Evolutionary conservation across 805 yeast genomes (phyloP).

Genomic region (Metschnikowia proteae): DNA sequence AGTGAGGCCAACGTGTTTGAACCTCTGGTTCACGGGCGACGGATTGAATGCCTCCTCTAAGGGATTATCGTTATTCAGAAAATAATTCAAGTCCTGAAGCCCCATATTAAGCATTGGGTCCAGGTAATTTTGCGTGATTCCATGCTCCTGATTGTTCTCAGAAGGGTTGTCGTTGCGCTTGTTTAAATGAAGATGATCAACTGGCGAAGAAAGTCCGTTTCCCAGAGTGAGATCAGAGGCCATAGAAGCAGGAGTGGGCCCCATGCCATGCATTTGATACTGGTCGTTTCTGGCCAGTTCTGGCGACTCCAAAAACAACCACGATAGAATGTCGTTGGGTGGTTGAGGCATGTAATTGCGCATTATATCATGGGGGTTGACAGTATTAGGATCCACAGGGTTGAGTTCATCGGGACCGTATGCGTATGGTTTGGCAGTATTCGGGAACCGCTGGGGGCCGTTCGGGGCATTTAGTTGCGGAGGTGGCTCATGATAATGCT

Average conservation of each 20-base stretch:
- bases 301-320: conserved; percentile 25
- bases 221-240: background rate
- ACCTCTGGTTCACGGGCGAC: conserved; percentile 3
- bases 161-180: background rate
- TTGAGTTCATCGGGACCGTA: background rate
- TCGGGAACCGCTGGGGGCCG: background rate
- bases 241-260: background rate
- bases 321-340: conserved; percentile 37
- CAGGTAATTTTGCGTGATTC: conserved; percentile 2
- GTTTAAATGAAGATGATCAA: background rate
- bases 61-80: conserved; percentile 36
- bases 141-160: background rate
- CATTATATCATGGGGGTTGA: conserved; percentile 3
- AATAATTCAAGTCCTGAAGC: conserved; percentile 37
- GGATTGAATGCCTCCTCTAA: conserved; percentile 31
- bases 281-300: background rate
- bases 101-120: conserved; percentile 20
- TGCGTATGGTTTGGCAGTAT: background rate
- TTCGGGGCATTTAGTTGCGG: background rate
- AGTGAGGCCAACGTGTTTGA: background rate
- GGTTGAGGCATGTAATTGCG: conserved; percentile 20
- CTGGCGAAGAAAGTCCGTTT: background rate
- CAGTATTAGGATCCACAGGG: background rate
- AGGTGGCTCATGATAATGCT: background rate
- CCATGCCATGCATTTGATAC: background rate